phyloP scores from a whole-genome alignment of 306 rosid genomes.

The Delonix regia region DNA sequence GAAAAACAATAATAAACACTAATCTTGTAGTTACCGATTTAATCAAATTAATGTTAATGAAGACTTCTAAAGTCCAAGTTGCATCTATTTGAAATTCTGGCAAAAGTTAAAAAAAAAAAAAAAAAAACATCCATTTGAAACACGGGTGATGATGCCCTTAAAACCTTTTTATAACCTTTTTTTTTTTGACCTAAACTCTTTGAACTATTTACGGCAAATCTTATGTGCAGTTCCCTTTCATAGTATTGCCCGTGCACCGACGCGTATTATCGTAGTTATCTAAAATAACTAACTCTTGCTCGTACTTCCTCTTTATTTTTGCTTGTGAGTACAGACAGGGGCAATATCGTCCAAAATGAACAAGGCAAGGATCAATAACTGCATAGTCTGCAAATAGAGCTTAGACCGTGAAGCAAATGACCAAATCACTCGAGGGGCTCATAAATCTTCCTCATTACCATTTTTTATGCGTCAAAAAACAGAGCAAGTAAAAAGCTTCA shows the following conservation, averaged over 20 bases:
- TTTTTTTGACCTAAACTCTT: too few species aligned
- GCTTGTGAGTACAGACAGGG: neutral
- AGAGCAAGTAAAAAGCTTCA: neutral
- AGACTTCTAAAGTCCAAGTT: neutral
- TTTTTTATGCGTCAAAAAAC: neutral
- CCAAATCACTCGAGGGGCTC: neutral
- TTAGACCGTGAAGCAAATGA: neutral
- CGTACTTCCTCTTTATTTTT: too few species aligned
- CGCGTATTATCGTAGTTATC: neutral
- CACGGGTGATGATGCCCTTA: too few species aligned
- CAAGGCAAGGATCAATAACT: neutral
- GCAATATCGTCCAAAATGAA: neutral
- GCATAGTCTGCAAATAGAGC: neutral
- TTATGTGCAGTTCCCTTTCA: too few species aligned
- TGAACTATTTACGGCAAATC: too few species aligned
- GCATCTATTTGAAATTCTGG: neutral
- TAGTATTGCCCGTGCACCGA: neutral
- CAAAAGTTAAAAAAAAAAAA: too few species aligned
- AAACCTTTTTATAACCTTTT: too few species aligned
- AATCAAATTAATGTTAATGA: neutral
- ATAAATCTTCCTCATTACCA: neutral
- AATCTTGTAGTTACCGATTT: neutral
- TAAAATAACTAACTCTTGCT: neutral
- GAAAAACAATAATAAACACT: neutral
- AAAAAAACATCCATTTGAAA: too few species aligned